A percentile compares a stretch with the other conserved stretches of the same genome.
phyloP scores from a whole-genome alignment of 1,284 basidiomycete species.

The Tetrapyrgos nigripes region DNA sequence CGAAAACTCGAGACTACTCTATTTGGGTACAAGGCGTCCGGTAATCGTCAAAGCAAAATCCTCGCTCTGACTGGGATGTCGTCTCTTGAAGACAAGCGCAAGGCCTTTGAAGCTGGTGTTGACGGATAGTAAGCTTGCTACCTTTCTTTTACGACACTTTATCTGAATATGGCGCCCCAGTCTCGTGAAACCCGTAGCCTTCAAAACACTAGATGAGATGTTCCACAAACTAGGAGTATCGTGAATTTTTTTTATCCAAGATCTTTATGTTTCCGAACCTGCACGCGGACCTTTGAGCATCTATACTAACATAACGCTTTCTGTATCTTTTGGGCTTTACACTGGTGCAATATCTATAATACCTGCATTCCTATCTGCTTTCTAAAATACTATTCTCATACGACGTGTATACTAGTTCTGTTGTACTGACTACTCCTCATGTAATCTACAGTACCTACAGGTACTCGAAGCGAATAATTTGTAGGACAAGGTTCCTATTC shows the following conservation, averaged over 20 bases:
- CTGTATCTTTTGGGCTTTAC: background rate
- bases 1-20: slow-evolving; percentile 73
- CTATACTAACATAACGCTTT: background rate
- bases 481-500: too few relatives aligned
- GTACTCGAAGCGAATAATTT: too few relatives aligned
- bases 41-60: slow-evolving; percentile 62
- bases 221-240: slow-evolving; percentile 79
- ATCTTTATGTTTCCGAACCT: background rate
- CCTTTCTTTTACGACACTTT: background rate
- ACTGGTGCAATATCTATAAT: background rate
- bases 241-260: slow-evolving; percentile 34
- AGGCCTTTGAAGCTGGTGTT: slow-evolving; percentile 91
- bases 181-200: slow-evolving; percentile 90
- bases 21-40: slow-evolving; percentile 43
- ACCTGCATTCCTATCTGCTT: background rate
- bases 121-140: slow-evolving; percentile 86
- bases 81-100: slow-evolving; percentile 89
- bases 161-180: slow-evolving; percentile 44
- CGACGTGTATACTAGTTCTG: background rate
- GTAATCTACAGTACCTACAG: background rate
- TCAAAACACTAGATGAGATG: slow-evolving; percentile 87
- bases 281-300: background rate
- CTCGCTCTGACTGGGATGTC: slow-evolving; percentile 94
- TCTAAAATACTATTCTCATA: background rate
- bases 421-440: background rate